Percentiles rank a stretch among this genome's conserved stretches.
Evolutionary conservation across 78 protist species (phyloP).

Genomic region (Dictyostelium intermedium): DNA sequence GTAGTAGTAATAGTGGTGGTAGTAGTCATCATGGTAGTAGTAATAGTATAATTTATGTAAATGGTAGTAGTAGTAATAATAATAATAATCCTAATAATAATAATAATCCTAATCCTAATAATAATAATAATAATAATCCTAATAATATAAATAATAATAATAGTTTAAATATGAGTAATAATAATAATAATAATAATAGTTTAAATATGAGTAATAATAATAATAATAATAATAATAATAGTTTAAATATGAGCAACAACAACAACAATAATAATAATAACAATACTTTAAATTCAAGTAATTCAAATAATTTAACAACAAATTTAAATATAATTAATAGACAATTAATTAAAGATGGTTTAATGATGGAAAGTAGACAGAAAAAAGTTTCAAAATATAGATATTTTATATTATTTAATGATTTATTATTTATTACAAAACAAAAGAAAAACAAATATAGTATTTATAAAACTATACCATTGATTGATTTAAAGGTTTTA

Average conservation of each 20-base stretch:
- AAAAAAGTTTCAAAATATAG: constrained; percentile 48
- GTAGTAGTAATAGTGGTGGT: background rate
- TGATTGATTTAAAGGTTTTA: constrained; percentile 41
- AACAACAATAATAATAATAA: background rate
- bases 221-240: background rate
- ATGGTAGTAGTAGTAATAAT: background rate
- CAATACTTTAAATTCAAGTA: background rate
- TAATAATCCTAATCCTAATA: background rate
- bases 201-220: background rate
- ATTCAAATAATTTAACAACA: background rate
- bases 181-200: background rate
- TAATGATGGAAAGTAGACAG: constrained; percentile 45
- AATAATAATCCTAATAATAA: background rate
- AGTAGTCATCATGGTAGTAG: background rate
- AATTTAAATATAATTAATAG: background rate
- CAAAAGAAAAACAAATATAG: constrained; percentile 65
- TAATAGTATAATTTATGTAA: background rate
- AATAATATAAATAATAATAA: background rate
- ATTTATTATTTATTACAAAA: constrained; percentile 25
- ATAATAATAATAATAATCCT: background rate
- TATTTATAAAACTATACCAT: background rate
- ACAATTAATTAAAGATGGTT: constrained; percentile 37
- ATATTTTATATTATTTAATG: constrained; percentile 40
- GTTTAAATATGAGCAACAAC: too few relatives aligned
- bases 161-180: background rate